Percentiles rank a stretch among this genome's conserved stretches.
These are phyloP conservation scores for Pontederia crassipes DNA, from an alignment of 176 grass and related monocot species.

Conservation along the genomic window DNA sequence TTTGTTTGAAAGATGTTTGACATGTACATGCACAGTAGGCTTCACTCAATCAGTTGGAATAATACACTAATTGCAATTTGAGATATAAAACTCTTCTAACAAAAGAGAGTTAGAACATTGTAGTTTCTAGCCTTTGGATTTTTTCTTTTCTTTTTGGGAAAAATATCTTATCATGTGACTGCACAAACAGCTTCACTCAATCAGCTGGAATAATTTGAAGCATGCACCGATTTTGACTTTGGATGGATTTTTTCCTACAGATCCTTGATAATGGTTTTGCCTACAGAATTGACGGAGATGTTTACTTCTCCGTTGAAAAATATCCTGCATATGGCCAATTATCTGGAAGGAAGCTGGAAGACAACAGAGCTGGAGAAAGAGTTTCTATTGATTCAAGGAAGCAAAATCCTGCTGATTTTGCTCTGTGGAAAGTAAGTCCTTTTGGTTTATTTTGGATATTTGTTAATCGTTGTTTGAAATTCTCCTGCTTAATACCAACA, in stretches of 20 bases:
- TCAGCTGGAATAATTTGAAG: background rate
- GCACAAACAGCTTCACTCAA: too few species aligned
- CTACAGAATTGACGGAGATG: conserved; percentile 74
- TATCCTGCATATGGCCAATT: conserved; percentile 73
- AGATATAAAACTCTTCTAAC: too few species aligned
- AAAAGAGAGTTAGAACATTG: too few species aligned
- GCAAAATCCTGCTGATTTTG: conserved; percentile 93
- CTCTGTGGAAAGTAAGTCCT: conserved; percentile 81
- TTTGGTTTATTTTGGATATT: background rate
- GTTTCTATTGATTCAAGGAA: conserved; percentile 85
- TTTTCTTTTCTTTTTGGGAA: too few species aligned
- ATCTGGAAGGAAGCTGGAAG: conserved; percentile 89
- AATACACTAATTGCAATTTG: too few species aligned
- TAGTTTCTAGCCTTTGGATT: too few species aligned
- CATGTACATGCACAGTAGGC: too few species aligned
- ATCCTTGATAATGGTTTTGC: conserved; percentile 73
- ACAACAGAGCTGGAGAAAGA: conserved; percentile 95
- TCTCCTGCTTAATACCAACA: background rate
- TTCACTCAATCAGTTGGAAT: too few species aligned
- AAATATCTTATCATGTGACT: too few species aligned
- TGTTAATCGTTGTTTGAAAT: conserved; percentile 1
- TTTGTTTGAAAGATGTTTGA: too few species aligned
- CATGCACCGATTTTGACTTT: background rate
- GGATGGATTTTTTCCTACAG: conserved; percentile 30
- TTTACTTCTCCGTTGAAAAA: conserved; percentile 84